phyloP scores from a whole-genome alignment of 169 alveolate species.

The Plasmodium coatneyi region DNA sequence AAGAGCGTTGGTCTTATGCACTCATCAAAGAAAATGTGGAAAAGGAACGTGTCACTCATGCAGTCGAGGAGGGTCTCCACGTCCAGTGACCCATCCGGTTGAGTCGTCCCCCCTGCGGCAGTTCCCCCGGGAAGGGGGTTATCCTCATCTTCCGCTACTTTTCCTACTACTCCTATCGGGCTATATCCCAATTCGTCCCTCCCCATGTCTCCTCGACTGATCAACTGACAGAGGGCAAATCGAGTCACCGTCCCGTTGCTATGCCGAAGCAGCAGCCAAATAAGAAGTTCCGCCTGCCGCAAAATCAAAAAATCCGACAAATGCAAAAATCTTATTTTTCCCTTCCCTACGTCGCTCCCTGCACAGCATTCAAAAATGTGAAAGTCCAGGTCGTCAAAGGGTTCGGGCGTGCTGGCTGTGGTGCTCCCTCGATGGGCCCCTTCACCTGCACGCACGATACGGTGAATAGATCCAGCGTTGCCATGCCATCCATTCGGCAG shows the following conservation, averaged over 20 bases:
- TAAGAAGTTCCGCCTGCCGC: constrained; percentile 3
- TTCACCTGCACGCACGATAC: background rate
- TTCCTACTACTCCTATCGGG: too few relatives aligned
- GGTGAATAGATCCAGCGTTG: background rate
- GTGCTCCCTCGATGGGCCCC: background rate
- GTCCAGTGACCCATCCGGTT: background rate
- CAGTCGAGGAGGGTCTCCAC: constrained; percentile 29
- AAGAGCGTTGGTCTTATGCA: constrained; percentile 63
- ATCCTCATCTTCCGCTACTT: background rate
- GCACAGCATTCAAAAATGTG: constrained; percentile 10
- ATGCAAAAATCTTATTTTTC: background rate
- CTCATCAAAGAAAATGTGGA: constrained; percentile 57
- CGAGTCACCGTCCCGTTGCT: constrained; percentile 42
- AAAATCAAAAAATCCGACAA: constrained; percentile 16
- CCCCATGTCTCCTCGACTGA: background rate
- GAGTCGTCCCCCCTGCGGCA: background rate
- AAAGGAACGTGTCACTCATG: constrained; percentile 61
- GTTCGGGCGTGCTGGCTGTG: background rate
- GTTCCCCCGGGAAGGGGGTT: background rate
- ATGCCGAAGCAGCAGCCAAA: constrained; percentile 34
- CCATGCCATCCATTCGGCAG: background rate
- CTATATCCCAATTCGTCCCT: background rate
- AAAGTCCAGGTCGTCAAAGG: constrained; percentile 18
- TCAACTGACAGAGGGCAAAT: constrained; percentile 20
- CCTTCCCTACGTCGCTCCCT: background rate